Percentiles rank a stretch among this genome's conserved stretches.
Evolutionary conservation across 2,329 filamentous ascomycete genomes (phyloP).

Genomic region (Colletotrichum incanum): DNA sequence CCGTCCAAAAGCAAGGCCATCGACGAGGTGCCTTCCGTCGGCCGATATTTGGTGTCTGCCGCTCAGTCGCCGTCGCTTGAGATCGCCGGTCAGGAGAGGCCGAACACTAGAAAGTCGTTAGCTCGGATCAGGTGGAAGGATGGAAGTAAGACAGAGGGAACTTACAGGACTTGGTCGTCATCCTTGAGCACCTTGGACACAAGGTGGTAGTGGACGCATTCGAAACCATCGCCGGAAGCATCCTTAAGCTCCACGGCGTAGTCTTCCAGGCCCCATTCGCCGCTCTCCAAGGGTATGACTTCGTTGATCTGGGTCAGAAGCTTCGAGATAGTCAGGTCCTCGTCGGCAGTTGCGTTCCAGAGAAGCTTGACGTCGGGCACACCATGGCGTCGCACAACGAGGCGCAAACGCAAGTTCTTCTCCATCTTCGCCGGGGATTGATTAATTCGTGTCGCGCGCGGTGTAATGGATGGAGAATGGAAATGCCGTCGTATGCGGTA

Average conservation of each 20-base stretch:
- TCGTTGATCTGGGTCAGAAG: slow-evolving; percentile 86
- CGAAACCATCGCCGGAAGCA: slow-evolving; percentile 74
- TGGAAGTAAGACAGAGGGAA: background rate
- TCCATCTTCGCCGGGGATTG: slow-evolving; percentile 43
- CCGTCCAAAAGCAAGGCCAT: slow-evolving; percentile 88
- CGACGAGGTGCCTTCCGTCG: slow-evolving; percentile 85
- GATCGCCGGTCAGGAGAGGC: slow-evolving; percentile 81
- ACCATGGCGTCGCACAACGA: slow-evolving; percentile 80
- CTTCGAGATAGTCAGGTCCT: slow-evolving; percentile 79
- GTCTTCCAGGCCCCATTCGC: slow-evolving; percentile 89
- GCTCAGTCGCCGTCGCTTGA: slow-evolving; percentile 79
- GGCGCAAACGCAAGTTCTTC: slow-evolving; percentile 77
- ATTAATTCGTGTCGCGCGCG: background rate
- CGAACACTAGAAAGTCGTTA: slow-evolving; percentile 74
- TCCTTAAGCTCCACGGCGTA: slow-evolving; percentile 84
- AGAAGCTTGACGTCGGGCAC: slow-evolving; percentile 81
- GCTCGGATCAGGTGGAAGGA: slow-evolving; percentile 17
- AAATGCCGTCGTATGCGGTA: background rate
- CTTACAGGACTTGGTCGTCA: slow-evolving; percentile 87
- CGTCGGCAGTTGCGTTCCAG: slow-evolving; percentile 74
- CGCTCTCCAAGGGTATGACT: slow-evolving; percentile 84
- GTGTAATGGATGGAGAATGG: background rate
- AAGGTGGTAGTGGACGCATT: slow-evolving; percentile 89
- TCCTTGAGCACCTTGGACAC: slow-evolving; percentile 81
- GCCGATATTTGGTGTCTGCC: slow-evolving; percentile 86